Base-by-base conservation (phyloP, 768 basidiomycete species). In the Gautieria morchelliformis region DNA sequence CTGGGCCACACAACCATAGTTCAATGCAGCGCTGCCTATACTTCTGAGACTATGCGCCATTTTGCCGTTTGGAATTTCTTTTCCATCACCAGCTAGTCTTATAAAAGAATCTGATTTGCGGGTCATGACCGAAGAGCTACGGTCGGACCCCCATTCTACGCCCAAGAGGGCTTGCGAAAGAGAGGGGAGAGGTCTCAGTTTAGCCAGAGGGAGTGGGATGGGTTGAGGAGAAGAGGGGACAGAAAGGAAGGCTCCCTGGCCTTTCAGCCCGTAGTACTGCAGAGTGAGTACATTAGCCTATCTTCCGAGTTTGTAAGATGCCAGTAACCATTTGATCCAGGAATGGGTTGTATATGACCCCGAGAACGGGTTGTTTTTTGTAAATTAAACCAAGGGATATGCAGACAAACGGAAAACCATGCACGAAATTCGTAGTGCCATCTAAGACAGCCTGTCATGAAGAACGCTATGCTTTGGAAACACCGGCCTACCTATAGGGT, bases 301-400 rank as follows among this genome's bases (percentile, higher is more conserved):
- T 19, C 33, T 20, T n/a, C 24, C n/a, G 7, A 27, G 11, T 5
- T 47, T 32, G 45, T 22, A 32, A 45, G 35, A 35, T 4, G 24
- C 30, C 24, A 27, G 58, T 78, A 56, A 88, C 87, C 54, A 95
- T 76, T 53, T 93, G 82, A 61, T 91, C 80, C 54, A 93, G 78
- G 78, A 93, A 93, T 0, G 94, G 94, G 66, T 93, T 93, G 74
- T 84, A 95, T 60, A 97, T 85, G 41, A 98, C 93, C 1, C 94
- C 94, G 17, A 96, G 76, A 7, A 94, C 79, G 1, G 94, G 91
- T 7, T 81, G 76, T 60, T 84, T 84, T 58, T 85, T 77, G 72
- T 89, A 85, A 60, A 94, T 85, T 64, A 98, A 75, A 7, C 93
- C 94, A 52, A 98, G 80, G 17, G 93, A 96, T 67, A 94, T 88